A percentile compares a stretch with the other conserved stretches of the same genome.
These are phyloP conservation scores for Forsythia suspensa DNA, from an alignment of 257 asterid genomes.

Conservation along the genomic window DNA sequence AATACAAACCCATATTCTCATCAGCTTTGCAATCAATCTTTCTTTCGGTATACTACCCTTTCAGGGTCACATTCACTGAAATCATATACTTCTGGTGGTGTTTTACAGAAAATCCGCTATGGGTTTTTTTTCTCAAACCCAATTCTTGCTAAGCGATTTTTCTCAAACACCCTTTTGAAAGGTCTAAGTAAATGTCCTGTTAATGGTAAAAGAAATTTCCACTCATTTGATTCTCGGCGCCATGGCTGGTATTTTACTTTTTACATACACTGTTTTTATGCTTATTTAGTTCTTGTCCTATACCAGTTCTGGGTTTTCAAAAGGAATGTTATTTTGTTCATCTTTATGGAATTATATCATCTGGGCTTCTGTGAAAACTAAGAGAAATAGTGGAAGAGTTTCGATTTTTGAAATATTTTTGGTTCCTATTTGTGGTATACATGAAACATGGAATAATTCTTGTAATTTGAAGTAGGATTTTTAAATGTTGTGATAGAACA, in stretches of 20 bases:
- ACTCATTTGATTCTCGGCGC: constrained; percentile 42
- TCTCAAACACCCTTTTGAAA: constrained; percentile 26
- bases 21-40: constrained; percentile 19
- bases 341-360: not conserved
- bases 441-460: not conserved
- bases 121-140: constrained; percentile 23
- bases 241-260: constrained; percentile 37
- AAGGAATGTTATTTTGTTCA: not conserved
- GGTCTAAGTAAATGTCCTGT: constrained; percentile 26
- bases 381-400: not conserved
- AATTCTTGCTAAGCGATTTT: constrained; percentile 20
- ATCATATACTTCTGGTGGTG: constrained; percentile 18
- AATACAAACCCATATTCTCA: not conserved
- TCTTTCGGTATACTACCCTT: constrained; percentile 27
- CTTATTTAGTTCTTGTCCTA: not conserved
- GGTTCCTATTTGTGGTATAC: not conserved
- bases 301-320: not conserved
- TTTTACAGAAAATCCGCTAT: constrained; percentile 24
- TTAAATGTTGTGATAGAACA: not conserved
- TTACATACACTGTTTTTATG: not conserved
- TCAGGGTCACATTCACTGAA: constrained; percentile 29
- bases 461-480: not conserved
- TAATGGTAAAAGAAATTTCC: constrained; percentile 28
- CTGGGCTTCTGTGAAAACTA: not conserved
- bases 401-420: not conserved